Evolutionary conservation across 108 stramenopile genomes (phyloP).

Genomic region (Cyclotella sp.): DNA sequence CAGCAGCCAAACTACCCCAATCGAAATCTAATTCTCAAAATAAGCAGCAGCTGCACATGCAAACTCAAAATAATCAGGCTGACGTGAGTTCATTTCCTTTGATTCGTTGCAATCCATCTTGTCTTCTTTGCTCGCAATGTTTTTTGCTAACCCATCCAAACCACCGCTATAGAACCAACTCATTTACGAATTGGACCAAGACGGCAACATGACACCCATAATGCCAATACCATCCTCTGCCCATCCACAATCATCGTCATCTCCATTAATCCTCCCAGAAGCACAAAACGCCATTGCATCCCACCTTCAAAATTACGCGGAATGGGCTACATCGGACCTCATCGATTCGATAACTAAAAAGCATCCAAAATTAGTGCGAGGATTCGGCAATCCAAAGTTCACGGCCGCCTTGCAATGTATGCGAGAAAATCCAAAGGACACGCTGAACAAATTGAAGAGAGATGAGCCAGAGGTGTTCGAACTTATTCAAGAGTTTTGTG

Average conservation of each 20-base stretch:
- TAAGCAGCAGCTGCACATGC: background rate
- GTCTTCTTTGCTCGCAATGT: background rate
- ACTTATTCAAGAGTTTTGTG: slow-evolving; percentile 46
- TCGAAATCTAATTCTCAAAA: slow-evolving; percentile 4
- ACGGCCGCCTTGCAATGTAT: slow-evolving; percentile 49
- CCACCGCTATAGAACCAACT: slow-evolving; percentile 15
- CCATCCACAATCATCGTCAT: background rate
- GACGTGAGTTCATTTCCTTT: too few relatives aligned
- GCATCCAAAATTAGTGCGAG: slow-evolving; percentile 45
- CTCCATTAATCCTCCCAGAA: slow-evolving; percentile 40
- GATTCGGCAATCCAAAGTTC: slow-evolving; percentile 46
- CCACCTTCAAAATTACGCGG: slow-evolving; percentile 15
- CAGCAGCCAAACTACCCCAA: background rate
- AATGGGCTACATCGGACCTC: slow-evolving; percentile 45
- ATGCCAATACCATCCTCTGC: background rate
- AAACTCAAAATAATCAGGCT: too few relatives aligned
- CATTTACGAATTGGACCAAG: slow-evolving; percentile 44
- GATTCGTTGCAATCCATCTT: background rate
- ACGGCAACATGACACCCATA: slow-evolving; percentile 40
- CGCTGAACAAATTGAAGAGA: slow-evolving; percentile 57
- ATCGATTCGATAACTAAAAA: slow-evolving; percentile 36
- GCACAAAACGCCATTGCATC: slow-evolving; percentile 37
- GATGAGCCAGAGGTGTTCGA: slow-evolving; percentile 50
- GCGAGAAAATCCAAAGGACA: slow-evolving; percentile 55
- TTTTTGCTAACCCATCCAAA: background rate